phyloP scores from a whole-genome alignment of 2,329 filamentous ascomycete genomes.

The Penicillium fuscoglaucum region DNA sequence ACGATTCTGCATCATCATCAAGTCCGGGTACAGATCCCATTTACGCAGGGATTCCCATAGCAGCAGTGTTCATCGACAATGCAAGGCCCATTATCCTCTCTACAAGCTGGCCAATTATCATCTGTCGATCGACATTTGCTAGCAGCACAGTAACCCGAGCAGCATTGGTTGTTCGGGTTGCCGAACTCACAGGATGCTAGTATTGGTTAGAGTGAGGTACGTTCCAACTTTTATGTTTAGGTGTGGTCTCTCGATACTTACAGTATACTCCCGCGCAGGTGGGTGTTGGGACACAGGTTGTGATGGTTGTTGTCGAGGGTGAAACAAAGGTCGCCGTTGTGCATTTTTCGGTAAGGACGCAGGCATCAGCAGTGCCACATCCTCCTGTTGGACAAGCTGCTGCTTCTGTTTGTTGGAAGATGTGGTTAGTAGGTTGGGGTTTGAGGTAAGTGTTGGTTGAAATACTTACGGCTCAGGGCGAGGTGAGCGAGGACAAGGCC shows the following conservation, averaged over 20 bases:
- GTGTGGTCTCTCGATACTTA: constrained; percentile 10
- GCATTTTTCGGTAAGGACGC: constrained; percentile 25
- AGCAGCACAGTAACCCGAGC: constrained; percentile 34
- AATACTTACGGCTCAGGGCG: constrained; percentile 11
- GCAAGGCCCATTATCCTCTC: constrained; percentile 30
- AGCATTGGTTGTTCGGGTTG: constrained; percentile 22
- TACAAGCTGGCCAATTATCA: constrained; percentile 29
- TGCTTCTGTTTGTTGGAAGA: not conserved
- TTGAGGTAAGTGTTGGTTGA: not conserved
- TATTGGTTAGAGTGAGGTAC: not conserved
- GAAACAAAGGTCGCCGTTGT: constrained; percentile 24
- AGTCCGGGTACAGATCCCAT: constrained; percentile 23
- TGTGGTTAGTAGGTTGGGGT: not conserved
- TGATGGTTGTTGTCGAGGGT: constrained; percentile 23
- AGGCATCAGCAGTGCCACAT: constrained; percentile 22
- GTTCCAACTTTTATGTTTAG: not conserved
- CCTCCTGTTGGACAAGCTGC: constrained; percentile 2
- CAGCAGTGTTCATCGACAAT: constrained; percentile 31
- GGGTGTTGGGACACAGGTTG: constrained; percentile 26
- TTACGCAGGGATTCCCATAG: constrained; percentile 30
- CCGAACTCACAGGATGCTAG: constrained; percentile 23
- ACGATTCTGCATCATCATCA: not conserved
- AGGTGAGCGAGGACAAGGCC: constrained; percentile 1
- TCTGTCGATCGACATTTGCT: constrained; percentile 32
- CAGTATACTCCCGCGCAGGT: constrained; percentile 30